Base-by-base conservation (phyloP, 805 yeast species). In the Kregervanrija fluxuum region DNA sequence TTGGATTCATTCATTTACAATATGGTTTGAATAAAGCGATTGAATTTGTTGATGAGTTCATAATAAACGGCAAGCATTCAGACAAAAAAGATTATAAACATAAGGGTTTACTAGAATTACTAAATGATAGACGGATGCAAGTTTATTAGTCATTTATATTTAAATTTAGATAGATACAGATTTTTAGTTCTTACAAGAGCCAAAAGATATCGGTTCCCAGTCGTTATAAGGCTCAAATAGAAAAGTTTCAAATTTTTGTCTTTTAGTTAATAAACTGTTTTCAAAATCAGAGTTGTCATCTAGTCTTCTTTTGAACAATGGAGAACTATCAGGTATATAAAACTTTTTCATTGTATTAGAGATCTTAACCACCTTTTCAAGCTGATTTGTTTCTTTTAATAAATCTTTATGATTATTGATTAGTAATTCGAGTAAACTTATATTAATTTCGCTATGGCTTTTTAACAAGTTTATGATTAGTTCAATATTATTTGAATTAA, bases 131-230 rank as follows among this genome's bases (percentile, higher is more conserved):
- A 41, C 42, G 37, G 12, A 36, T 36, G 35, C 33, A 41, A 14
- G 33, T 35, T 33, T 41, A 38, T 30, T 37, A 41, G 31, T 17
- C 12, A 14, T 28, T 10, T 13, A 40, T 38, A 32, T 34, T 38
- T 28, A 22, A 33, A n/a, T 30, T 17, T 41, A 22, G 5, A 28
- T 41, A 22, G 5, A 28, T 37, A 8, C 30, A 36, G 11, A 35
- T 35, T 32, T 30, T 28, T 34, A 44, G 14, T 35, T 35, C 5
- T 16, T 33, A 33, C 41, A 3, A 49, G 49, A 54, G 5, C 85
- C 85, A 60, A 79, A 78, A 1, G 85, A 82, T 44, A 61, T 69
- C 0, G 82, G 76, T 16, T 56, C 55, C 83, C 84, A 80, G 33
- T 66, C 50, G 0, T 58, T 44, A 38, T 62, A 61, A 12, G 46